phyloP scores from a whole-genome alignment of 2,329 filamentous ascomycete genomes.

The Cytospora chrysosperma region DNA sequence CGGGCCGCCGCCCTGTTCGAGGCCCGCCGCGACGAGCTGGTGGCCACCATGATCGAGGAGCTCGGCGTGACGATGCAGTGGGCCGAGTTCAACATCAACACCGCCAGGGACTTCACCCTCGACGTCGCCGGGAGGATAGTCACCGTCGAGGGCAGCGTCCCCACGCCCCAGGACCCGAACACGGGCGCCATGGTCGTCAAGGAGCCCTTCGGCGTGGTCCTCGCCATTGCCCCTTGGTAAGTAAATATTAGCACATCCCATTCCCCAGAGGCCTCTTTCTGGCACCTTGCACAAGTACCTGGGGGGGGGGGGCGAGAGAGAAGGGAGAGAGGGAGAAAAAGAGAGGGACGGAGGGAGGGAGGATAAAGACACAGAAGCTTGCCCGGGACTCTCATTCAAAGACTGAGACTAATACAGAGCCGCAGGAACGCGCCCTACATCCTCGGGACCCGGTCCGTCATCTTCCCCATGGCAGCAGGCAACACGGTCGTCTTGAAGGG shows the following conservation, averaged over 20 bases:
- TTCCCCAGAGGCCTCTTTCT: no score
- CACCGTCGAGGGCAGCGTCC: slow-evolving; percentile 36
- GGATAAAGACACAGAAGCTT: no score
- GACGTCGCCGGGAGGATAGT: slow-evolving; percentile 44
- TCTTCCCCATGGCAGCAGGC: slow-evolving; percentile 70
- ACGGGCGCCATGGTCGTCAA: slow-evolving; percentile 64
- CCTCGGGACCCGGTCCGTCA: slow-evolving; percentile 53
- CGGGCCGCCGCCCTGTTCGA: slow-evolving; percentile 66
- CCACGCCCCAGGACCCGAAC: slow-evolving; percentile 42
- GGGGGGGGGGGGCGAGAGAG: no score
- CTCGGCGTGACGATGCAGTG: slow-evolving; percentile 42
- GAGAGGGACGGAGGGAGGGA: no score
- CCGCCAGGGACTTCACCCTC: slow-evolving; percentile 38
- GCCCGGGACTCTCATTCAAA: no score
- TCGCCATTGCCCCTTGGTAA: slow-evolving; percentile 81
- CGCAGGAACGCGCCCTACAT: slow-evolving; percentile 58
- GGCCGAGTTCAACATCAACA: slow-evolving; percentile 42
- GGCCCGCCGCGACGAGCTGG: slow-evolving; percentile 58
- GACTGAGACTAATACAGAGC: slow-evolving; percentile 6
- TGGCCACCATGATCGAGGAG: slow-evolving; percentile 55
- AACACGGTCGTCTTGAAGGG: slow-evolving; percentile 75
- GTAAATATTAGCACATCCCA: no score
- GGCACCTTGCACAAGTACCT: no score
- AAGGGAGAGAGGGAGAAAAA: no score
- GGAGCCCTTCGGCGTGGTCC: slow-evolving; percentile 76